Conservation (phyloP, 2,329 filamentous ascomycete species). For the Penicillium sp. region DNA sequence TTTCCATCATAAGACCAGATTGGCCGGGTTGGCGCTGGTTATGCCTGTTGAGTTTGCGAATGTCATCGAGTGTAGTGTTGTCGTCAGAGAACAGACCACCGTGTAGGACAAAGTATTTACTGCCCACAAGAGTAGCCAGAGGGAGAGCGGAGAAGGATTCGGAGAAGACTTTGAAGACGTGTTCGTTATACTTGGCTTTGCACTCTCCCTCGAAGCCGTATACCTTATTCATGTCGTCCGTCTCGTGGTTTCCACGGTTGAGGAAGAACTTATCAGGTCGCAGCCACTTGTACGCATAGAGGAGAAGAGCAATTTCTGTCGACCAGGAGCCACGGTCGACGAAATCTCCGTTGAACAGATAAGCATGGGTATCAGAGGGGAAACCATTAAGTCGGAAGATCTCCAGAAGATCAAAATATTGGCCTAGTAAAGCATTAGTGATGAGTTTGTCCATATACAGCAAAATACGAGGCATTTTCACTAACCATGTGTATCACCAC, state of each 20-base stretch:
- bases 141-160: constrained; percentile 95
- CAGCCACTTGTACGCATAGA: constrained; percentile 97
- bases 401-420: constrained; percentile 96
- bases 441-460: background rate
- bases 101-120: constrained; percentile 88
- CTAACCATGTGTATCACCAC: constrained; percentile 91
- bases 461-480: background rate
- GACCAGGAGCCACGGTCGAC: constrained; percentile 98
- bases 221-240: constrained; percentile 97
- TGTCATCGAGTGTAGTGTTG: constrained; percentile 85
- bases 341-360: constrained; percentile 98
- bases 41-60: constrained; percentile 87
- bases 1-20: constrained; percentile 98
- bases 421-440: constrained; percentile 52
- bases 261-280: constrained; percentile 85
- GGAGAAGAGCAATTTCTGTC: constrained; percentile 85
- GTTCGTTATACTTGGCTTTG: constrained; percentile 95
- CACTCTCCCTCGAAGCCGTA: constrained; percentile 99
- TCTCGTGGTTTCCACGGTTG: constrained; percentile 97
- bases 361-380: constrained; percentile 81
- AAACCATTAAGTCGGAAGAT: constrained; percentile 88
- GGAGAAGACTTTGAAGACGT: constrained; percentile 94
- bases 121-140: constrained; percentile 83
- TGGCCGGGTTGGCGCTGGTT: constrained; percentile 90
- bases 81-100: constrained; percentile 94